Evolutionary conservation across 352 stramenopile species (phyloP).

Genomic region (Phytophthora ramorum): DNA sequence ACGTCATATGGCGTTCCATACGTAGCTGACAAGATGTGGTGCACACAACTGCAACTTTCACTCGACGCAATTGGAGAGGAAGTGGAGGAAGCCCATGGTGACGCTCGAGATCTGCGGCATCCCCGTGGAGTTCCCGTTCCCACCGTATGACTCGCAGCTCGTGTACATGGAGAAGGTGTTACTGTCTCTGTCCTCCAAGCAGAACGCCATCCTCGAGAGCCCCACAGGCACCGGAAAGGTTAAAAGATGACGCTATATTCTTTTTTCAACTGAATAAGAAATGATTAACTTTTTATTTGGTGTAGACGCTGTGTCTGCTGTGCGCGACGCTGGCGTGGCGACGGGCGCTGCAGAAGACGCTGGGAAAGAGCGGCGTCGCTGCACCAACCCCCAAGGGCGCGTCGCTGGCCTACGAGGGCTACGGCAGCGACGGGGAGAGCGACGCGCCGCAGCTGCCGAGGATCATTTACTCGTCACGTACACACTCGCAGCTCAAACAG

Average conservation of each 20-base stretch:
- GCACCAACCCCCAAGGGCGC: neutral
- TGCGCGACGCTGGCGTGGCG: conserved; percentile 96
- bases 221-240: conserved; percentile 98
- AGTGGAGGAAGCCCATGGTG: conserved; percentile 52
- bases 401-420: conserved; percentile 65
- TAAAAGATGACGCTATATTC: neutral
- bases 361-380: conserved; percentile 21
- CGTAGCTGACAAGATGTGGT: conserved; percentile 8
- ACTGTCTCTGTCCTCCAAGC: conserved; percentile 85
- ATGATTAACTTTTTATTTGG: neutral
- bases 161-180: conserved; percentile 98
- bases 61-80: conserved; percentile 2
- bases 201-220: conserved; percentile 98
- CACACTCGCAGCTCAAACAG: conserved; percentile 98
- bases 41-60: conserved; percentile 36
- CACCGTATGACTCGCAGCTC: conserved; percentile 96
- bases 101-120: conserved; percentile 88
- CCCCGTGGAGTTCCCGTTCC: conserved; percentile 96
- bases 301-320: conserved; percentile 96
- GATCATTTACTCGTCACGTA: conserved; percentile 99
- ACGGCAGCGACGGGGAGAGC: conserved; percentile 40
- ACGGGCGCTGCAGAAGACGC: conserved; percentile 68
- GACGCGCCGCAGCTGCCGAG: conserved; percentile 66
- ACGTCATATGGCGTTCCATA: too few relatives aligned
- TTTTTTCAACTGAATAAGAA: neutral